Evolutionary conservation across 1,139 yeast genomes (phyloP), one percentile per base, ranked within the genome.

Genomic region (Pichia cactophila): DNA sequence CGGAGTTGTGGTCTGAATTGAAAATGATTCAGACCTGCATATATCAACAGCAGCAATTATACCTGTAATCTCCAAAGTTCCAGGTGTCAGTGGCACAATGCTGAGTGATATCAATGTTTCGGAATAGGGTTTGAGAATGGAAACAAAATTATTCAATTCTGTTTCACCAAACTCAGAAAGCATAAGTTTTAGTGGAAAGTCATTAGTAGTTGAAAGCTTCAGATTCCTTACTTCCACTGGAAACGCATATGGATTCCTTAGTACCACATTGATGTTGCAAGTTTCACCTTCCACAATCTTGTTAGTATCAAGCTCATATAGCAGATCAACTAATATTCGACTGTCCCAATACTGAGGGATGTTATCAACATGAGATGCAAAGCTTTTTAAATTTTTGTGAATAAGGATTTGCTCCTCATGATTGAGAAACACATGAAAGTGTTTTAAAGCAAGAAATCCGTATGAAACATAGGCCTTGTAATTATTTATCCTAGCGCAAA

Each of bases 171-270:
- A 43, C 16, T 48, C 52, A 3, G 43, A 14, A 1, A 47, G 29
- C 11, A 20, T 11, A 6, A 46, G 8, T 9, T 47, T 47, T 10
- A 54, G 14, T 20, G 51, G 45, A 44, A 65, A 63, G 5, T 49
- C 56, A 16, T 65, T 61, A 9, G 55, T 17, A 64, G 77, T 64
- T 0, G 69, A 69, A 3, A 83, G 66, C 41, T 68, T 64, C 2
- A 87, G 63, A 44, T 79, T 80, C 35, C 71, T 70, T 4, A 92
- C 69, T 43, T 80, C 83, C 11, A 90, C 67, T 45, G 83, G 88
- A 64, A 87, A 88, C 11, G 80, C 77, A 66, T 81, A 88, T 2
- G 96, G 96, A 61, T 92, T 92, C 59, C 86, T 92, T 10, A 92
- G 60, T 2, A 73, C 70, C 1, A 87, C 69, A 20, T 71, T 65